Base-by-base conservation (phyloP, 2,329 filamentous ascomycete species). In the Cercospora sesami region DNA sequence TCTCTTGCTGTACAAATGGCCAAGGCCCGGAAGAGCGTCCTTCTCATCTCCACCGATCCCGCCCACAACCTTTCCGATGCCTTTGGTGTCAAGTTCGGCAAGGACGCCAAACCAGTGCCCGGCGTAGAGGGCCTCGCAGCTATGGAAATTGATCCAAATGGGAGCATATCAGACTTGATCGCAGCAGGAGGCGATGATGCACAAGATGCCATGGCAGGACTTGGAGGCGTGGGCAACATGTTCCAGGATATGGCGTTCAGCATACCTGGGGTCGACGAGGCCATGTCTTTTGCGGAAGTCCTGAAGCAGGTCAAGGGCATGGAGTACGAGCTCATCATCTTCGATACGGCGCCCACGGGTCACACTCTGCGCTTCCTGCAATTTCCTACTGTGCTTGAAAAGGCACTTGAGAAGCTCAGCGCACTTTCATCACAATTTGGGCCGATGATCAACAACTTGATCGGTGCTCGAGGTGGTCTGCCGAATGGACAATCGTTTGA, bases 111-210 rank as follows among this genome's bases (percentile, higher is more conserved):
- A 71, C 88, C 97, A 45, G 86, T 99, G 72, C 90, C 97, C 75
- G 95, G 95, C 74, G 97, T 96, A 78, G 88, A 90, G 36, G 97
- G 97, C 81, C 85, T 99, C 73, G 96, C 92, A 79, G 95, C 95
- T 71, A 99, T 99, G 95, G 95, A 99, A 82, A 98, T 99, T 75
- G 95, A 99, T 78, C 95, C 95, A 63, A 98, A 97, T 79, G 95
- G 94, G 59, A 97, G 93, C 78, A 97, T 99, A 80, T 95, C 97
- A 82, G 95, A 99, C 79, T 83, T 99, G 66, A 84, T 99, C 71
- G 91, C 91, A 9, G 90, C 90, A 78, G 89, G 87, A 53, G 93
- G 92, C 18, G 92, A 92, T 60, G 87, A 86, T 28, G 86, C 84
- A 2, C 85, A 89, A 73, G 91, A 93, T 72, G 89, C 89, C 48